Conservation (phyloP, 176 grass and related monocot species). For the sorghum (Sorghum bicolor) region DNA sequence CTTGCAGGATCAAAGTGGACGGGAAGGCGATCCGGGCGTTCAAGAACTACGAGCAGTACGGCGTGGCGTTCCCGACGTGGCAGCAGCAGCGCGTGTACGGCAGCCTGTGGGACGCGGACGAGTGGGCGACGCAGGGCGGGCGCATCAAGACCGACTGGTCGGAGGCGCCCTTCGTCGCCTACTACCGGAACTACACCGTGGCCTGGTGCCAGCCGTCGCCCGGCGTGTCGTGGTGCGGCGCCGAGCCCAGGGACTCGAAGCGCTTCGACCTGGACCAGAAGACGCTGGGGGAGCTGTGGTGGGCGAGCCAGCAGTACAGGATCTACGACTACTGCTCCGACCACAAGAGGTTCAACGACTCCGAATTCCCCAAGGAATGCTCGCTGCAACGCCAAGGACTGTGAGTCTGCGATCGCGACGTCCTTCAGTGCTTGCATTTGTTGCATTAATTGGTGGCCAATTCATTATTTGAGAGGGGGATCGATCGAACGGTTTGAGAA, state of each 20-base stretch:
- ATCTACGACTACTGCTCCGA: slow-evolving; percentile 76
- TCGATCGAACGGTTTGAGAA: background rate
- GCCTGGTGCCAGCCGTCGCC: slow-evolving; percentile 36
- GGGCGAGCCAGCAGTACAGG: background rate
- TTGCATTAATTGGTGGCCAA: background rate
- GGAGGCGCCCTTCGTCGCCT: slow-evolving; percentile 54
- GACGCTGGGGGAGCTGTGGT: slow-evolving; percentile 3
- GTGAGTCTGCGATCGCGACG: background rate
- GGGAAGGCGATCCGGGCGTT: slow-evolving; percentile 45
- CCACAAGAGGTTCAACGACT: slow-evolving; percentile 27
- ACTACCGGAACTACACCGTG: slow-evolving; percentile 50
- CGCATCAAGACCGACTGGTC: slow-evolving; percentile 70
- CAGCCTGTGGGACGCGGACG: slow-evolving; percentile 62
- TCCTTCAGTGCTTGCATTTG: too few species aligned
- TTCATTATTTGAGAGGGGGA: background rate
- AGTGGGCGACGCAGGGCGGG: slow-evolving; percentile 76
- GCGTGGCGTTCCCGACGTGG: slow-evolving; percentile 45
- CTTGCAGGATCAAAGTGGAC: slow-evolving; percentile 56
- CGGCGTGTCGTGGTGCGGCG: slow-evolving; percentile 44
- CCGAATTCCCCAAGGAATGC: slow-evolving; percentile 46
- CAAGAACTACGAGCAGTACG: slow-evolving; percentile 51
- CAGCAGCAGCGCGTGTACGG: slow-evolving; percentile 58
- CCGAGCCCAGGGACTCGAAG: slow-evolving; percentile 14
- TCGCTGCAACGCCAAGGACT: background rate
- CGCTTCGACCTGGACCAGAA: slow-evolving; percentile 11